A percentile compares a stretch with the other conserved stretches of the same genome.
Conservation (phyloP, 495 filamentous ascomycete species). For the Lepidopterella palustris region DNA sequence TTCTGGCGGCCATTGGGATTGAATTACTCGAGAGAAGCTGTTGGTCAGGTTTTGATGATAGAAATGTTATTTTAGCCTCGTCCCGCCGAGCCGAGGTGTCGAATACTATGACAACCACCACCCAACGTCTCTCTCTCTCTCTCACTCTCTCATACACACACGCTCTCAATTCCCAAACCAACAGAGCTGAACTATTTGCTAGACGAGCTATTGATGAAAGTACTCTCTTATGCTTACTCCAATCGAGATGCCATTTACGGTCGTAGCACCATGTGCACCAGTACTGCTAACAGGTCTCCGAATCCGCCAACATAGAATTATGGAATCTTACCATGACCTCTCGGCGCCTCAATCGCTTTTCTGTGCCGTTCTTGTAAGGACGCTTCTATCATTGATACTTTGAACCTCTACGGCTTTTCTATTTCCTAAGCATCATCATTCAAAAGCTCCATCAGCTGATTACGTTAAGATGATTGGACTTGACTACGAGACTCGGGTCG, state of each 20-base stretch:
- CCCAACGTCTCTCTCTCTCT: neutral
- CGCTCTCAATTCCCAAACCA: neutral
- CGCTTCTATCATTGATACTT: neutral
- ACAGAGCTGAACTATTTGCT: neutral
- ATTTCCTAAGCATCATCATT: neutral
- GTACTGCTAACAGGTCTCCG: neutral
- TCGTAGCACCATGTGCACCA: neutral
- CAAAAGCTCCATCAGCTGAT: neutral
- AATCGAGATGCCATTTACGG: neutral
- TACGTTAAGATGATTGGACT: neutral
- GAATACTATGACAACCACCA: neutral
- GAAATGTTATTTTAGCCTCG: neutral
- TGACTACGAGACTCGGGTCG: neutral
- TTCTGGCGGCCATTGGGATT: conserved; percentile 42
- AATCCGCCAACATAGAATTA: neutral
- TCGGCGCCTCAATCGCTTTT: neutral
- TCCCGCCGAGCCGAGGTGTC: neutral
- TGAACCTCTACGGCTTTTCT: neutral
- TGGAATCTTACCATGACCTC: neutral
- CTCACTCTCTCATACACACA: neutral
- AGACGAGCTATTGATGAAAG: neutral
- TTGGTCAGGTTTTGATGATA: neutral
- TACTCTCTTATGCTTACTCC: neutral
- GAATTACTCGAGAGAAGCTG: neutral
- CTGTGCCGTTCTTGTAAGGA: neutral